These are phyloP conservation scores for Anthostomella pinea DNA, from an alignment of 2,329 filamentous ascomycete species.

Conservation along the genomic window DNA sequence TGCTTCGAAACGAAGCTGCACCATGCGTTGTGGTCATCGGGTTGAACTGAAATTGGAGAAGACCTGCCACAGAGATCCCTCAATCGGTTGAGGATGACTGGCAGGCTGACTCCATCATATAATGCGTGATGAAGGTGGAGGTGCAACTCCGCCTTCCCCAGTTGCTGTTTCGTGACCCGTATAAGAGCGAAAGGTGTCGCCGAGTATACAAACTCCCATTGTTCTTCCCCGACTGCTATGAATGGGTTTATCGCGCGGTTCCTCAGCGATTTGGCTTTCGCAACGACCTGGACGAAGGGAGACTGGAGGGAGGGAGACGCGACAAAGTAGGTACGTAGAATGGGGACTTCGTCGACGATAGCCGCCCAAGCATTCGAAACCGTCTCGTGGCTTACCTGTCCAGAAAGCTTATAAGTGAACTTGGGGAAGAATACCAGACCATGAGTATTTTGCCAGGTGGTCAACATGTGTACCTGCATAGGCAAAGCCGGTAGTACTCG, in stretches of 20 bases:
- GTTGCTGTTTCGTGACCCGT: slow-evolving; percentile 9
- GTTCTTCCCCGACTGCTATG: slow-evolving; percentile 16
- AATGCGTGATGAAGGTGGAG: slow-evolving; percentile 79
- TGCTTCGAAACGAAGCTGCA: slow-evolving; percentile 21
- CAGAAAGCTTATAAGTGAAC: slow-evolving; percentile 60
- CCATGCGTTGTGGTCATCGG: slow-evolving; percentile 21
- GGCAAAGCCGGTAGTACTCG: slow-evolving; percentile 65
- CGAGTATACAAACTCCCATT: slow-evolving; percentile 21
- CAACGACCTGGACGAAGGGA: slow-evolving; percentile 63
- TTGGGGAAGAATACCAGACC: slow-evolving; percentile 70
- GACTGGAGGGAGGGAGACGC: slow-evolving; percentile 42
- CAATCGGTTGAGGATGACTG: slow-evolving; percentile 53
- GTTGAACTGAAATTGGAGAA: not conserved
- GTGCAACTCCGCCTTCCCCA: slow-evolving; percentile 35
- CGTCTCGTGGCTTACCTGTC: slow-evolving; percentile 32
- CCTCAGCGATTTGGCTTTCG: slow-evolving; percentile 39
- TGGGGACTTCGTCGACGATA: slow-evolving; percentile 54
- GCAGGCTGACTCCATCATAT: slow-evolving; percentile 82
- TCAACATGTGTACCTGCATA: slow-evolving; percentile 79
- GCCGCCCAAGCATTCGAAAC: slow-evolving; percentile 60
- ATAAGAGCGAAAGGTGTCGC: slow-evolving; percentile 27
- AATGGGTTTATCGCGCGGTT: slow-evolving; percentile 10
- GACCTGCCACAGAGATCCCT: slow-evolving; percentile 21
- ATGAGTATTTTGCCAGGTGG: slow-evolving; percentile 66
- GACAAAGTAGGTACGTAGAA: slow-evolving; percentile 68